These are phyloP conservation scores for Brassica carinata DNA, from an alignment of 345 rosid genomes.

Conservation along the genomic window DNA sequence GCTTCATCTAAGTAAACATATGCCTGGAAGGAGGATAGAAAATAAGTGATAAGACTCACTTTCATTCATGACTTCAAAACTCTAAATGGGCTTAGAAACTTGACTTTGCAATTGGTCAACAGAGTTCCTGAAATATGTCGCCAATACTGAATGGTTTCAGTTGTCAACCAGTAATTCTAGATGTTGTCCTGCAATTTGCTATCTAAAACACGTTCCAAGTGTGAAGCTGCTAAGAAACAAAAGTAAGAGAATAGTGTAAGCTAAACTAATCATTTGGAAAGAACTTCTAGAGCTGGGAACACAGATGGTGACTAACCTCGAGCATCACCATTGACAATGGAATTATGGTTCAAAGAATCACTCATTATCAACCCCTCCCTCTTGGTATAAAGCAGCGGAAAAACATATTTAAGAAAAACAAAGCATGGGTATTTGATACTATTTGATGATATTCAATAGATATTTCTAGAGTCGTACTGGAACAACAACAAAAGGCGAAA, in stretches of 20 bases:
- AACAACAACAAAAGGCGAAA: slow-evolving; percentile 35
- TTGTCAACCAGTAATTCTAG: no score
- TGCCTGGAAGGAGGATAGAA: slow-evolving; percentile 49
- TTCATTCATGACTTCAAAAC: neutral
- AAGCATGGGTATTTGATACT: neutral
- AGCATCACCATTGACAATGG: slow-evolving; percentile 95
- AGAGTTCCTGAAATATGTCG: slow-evolving; percentile 2
- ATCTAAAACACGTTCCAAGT: slow-evolving; percentile 52
- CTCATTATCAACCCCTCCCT: slow-evolving; percentile 89
- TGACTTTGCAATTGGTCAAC: neutral
- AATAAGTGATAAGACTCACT: neutral
- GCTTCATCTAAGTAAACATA: slow-evolving; percentile 91
- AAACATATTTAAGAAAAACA: neutral
- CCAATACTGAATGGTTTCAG: no score
- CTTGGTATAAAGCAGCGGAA: slow-evolving; percentile 12
- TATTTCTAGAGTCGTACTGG: slow-evolving; percentile 60
- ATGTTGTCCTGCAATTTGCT: no score
- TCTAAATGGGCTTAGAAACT: neutral
- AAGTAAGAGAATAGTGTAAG: slow-evolving; percentile 10
- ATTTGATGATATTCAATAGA: neutral
- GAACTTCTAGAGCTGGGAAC: slow-evolving; percentile 35
- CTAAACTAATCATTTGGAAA: neutral
- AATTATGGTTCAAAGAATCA: slow-evolving; percentile 90
- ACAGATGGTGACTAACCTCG: slow-evolving; percentile 84
- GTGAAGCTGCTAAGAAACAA: slow-evolving; percentile 68